Conservation (phyloP, 768 basidiomycete species). For the Naganishia vaughanmartiniae region DNA sequence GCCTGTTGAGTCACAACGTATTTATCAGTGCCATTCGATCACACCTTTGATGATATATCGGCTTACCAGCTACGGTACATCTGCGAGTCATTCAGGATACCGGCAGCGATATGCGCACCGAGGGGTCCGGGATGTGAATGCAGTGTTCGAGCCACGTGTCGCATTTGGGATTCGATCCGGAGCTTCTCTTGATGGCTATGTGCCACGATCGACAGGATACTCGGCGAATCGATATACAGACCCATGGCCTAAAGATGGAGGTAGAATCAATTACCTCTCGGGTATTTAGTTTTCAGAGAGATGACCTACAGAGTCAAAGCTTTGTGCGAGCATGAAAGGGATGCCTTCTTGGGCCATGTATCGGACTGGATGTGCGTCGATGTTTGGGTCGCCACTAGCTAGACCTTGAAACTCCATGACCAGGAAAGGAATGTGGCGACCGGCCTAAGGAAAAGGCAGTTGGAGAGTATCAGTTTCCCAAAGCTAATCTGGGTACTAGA, state of each 20-base stretch:
- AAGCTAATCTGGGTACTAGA: not conserved
- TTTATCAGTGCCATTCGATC: not conserved
- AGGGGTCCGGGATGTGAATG: constrained; percentile 50
- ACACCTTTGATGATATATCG: not conserved
- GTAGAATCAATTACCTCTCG: constrained; percentile 14
- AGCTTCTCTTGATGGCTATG: constrained; percentile 40
- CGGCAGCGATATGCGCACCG: constrained; percentile 46
- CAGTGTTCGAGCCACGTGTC: constrained; percentile 42
- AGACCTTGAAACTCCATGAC: constrained; percentile 49
- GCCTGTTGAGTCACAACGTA: constrained; percentile 53
- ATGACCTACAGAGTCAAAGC: constrained; percentile 48
- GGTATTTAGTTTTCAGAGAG: not conserved
- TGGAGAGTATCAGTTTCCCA: not conserved
- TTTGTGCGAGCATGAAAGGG: constrained; percentile 47
- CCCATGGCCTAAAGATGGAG: constrained; percentile 46
- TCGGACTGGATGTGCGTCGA: constrained; percentile 46
- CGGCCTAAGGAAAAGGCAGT: constrained; percentile 46
- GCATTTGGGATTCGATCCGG: constrained; percentile 49
- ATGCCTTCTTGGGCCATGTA: constrained; percentile 48
- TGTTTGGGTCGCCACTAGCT: constrained; percentile 42
- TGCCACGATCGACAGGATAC: constrained; percentile 49
- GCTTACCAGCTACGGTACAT: constrained; percentile 82
- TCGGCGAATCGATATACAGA: constrained; percentile 48
- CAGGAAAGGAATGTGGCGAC: constrained; percentile 44
- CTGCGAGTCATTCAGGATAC: constrained; percentile 68